A percentile compares a stretch with the other conserved stretches of the same genome.
These are phyloP conservation scores for Candida sojae DNA, from an alignment of 1,139 yeast genomes.

Conservation along the genomic window DNA sequence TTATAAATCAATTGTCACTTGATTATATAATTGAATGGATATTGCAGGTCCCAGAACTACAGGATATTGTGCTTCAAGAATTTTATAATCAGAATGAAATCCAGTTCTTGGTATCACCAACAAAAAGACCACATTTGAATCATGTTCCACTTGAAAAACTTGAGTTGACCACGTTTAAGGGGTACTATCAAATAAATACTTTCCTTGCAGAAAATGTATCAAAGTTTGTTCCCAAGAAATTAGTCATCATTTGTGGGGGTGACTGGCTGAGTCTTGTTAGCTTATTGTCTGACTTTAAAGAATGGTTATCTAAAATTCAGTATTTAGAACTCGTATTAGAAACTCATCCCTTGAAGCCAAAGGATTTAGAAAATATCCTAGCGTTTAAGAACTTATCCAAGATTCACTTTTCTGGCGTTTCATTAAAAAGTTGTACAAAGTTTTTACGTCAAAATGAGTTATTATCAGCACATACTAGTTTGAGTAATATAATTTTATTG, in stretches of 20 bases:
- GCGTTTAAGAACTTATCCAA: slow-evolving; percentile 28
- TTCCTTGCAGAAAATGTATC: slow-evolving; percentile 21
- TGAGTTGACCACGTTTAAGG: slow-evolving; percentile 26
- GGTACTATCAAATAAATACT: slow-evolving; percentile 34
- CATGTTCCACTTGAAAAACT: slow-evolving; percentile 16
- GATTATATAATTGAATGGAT: slow-evolving; percentile 31
- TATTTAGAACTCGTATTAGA: slow-evolving; percentile 31
- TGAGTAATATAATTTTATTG: slow-evolving; percentile 30
- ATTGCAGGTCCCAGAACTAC: slow-evolving; percentile 19
- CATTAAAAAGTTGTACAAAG: slow-evolving; percentile 15
- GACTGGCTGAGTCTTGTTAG: slow-evolving; percentile 32
- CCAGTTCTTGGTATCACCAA: slow-evolving; percentile 36
- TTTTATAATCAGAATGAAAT: slow-evolving; percentile 29
- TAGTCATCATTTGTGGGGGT: slow-evolving; percentile 33
- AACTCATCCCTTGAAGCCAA: slow-evolving; percentile 20
- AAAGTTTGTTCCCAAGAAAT: slow-evolving; percentile 28
- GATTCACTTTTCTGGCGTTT: slow-evolving; percentile 30
- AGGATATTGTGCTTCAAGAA: slow-evolving; percentile 25
- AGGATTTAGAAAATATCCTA: slow-evolving; percentile 25
- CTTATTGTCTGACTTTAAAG: slow-evolving; percentile 22
- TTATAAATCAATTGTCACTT: slow-evolving; percentile 25
- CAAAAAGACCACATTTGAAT: slow-evolving; percentile 29
- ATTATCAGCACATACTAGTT: slow-evolving; percentile 15
- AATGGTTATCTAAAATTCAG: slow-evolving; percentile 17
- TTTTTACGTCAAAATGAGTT: slow-evolving; percentile 11